phyloP scores from a whole-genome alignment of 1,139 yeast genomes.

The Blastobotrys illinoisensis region DNA sequence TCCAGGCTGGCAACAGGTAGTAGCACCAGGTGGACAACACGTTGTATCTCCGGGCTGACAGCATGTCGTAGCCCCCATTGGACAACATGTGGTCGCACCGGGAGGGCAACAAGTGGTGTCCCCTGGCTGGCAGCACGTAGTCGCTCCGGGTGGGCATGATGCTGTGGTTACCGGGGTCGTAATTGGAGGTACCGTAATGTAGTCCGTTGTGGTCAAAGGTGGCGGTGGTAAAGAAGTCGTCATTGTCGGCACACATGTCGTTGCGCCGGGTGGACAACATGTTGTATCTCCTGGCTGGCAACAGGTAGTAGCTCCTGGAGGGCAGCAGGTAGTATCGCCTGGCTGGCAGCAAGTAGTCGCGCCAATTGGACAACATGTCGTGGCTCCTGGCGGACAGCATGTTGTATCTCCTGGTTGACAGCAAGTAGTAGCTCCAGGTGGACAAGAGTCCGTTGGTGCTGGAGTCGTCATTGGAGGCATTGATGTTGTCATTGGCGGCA shows the following conservation, averaged over 20 bases:
- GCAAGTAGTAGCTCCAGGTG: not conserved
- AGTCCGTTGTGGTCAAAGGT: not conserved
- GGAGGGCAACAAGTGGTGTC: not conserved
- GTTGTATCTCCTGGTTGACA: conserved; percentile 1
- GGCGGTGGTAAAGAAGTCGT: not conserved
- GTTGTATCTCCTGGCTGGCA: conserved; percentile 1
- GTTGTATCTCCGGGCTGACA: not conserved
- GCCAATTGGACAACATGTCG: not conserved
- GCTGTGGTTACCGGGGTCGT: not conserved
- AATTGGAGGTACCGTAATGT: not conserved
- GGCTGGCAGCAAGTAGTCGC: not conserved
- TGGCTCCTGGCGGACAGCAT: not conserved
- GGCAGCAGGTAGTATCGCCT: not conserved
- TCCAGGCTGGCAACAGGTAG: not conserved
- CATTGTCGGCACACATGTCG: not conserved
- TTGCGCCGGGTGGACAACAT: not conserved
- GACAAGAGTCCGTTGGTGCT: not conserved
- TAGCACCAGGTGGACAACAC: not conserved
- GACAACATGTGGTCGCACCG: not conserved
- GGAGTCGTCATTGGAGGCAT: not conserved
- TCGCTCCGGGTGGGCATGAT: not conserved
- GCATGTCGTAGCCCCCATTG: not conserved
- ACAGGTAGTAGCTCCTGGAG: not conserved
- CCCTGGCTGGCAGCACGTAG: not conserved
- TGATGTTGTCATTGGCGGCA: conserved; percentile 1